Evolutionary conservation across 2,329 filamentous ascomycete genomes (phyloP).

Genomic region (Clathrospora elynae): DNA sequence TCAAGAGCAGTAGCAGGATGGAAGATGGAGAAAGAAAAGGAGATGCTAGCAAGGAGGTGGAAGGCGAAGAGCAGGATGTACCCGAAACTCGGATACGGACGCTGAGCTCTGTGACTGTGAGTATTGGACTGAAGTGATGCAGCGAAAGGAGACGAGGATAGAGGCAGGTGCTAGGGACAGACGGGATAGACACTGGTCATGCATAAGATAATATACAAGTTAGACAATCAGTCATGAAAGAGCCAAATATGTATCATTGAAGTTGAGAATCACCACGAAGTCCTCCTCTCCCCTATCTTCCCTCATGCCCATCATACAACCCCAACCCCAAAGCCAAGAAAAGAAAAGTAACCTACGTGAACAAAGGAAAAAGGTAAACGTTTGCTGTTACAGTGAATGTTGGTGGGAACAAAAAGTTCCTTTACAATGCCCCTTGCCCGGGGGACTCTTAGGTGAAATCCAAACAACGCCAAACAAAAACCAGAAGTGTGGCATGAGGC

Average conservation of each 20-base stretch:
- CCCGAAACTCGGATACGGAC: constrained; percentile 51
- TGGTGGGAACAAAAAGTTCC: background rate
- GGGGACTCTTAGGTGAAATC: constrained; percentile 1
- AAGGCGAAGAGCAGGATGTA: constrained; percentile 36
- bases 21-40: constrained; percentile 18
- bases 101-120: constrained; percentile 42
- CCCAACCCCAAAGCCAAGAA: background rate
- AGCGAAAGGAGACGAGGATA: background rate
- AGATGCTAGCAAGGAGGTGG: constrained; percentile 22
- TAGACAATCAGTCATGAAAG: constrained; percentile 15
- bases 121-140: constrained; percentile 35
- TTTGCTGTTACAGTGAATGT: constrained; percentile 28
- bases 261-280: constrained; percentile 18
- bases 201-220: too few relatives aligned
- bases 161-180: too few relatives aligned
- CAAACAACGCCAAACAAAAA: background rate
- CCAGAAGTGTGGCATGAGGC: too few relatives aligned
- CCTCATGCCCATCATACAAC: constrained; percentile 19
- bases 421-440: constrained; percentile 1
- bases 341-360: constrained; percentile 5
- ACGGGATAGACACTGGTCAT: too few relatives aligned
- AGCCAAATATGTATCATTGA: constrained; percentile 45
- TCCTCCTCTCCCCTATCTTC: constrained; percentile 8
- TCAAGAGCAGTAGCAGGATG: constrained; percentile 9
- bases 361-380: constrained; percentile 29